These are phyloP conservation scores for Aspergillus viridinutans DNA, from an alignment of 2,329 filamentous ascomycete genomes.

Conservation along the genomic window DNA sequence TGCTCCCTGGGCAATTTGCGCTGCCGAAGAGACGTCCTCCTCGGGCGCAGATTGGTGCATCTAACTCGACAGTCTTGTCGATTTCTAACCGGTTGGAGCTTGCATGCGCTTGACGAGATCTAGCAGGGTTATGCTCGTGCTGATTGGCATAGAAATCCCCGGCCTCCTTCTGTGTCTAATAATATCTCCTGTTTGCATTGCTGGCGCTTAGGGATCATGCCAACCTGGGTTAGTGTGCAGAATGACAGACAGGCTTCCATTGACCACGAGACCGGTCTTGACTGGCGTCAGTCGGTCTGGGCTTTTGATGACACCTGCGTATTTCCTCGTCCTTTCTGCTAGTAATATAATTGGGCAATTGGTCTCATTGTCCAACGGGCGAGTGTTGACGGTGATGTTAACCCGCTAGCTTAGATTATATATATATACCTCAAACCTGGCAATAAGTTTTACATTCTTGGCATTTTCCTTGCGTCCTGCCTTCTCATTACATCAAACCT, in stretches of 20 bases:
- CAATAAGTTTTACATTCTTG: too few species aligned
- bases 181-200: constrained; percentile 3
- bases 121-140: neutral
- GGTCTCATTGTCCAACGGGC: neutral
- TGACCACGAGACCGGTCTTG: neutral
- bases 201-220: constrained; percentile 20
- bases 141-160: constrained; percentile 17
- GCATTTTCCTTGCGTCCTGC: too few species aligned
- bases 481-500: too few species aligned
- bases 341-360: neutral
- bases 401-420: neutral
- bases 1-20: constrained; percentile 16
- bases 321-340: neutral
- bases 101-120: neutral
- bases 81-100: neutral
- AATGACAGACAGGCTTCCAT: constrained; percentile 7
- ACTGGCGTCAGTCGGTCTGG: neutral
- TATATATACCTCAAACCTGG: too few species aligned
- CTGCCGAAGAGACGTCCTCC: constrained; percentile 5
- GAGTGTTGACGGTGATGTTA: neutral
- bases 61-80: neutral
- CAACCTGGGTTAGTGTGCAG: constrained; percentile 23
- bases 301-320: neutral
- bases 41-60: constrained; percentile 8
- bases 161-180: constrained; percentile 2